A percentile compares a stretch with the other conserved stretches of the same genome.
Conservation (phyloP, 2,329 filamentous ascomycete species). For the Atkinsonella texensis region DNA sequence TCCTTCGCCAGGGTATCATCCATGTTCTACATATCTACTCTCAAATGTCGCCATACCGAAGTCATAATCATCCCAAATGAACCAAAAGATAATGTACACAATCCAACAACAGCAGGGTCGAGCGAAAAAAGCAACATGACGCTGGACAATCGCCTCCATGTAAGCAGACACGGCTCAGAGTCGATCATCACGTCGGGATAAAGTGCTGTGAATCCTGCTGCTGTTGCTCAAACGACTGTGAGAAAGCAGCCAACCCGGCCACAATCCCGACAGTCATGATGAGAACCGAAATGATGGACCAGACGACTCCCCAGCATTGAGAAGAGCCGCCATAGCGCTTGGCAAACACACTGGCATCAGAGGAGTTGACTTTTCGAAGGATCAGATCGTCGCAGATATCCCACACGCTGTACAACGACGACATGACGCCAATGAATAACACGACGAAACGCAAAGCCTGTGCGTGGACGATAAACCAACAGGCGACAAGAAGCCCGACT, state of each 20-base stretch:
- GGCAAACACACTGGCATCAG: slow-evolving; percentile 69
- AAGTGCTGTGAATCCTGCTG: slow-evolving; percentile 57
- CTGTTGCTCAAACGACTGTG: slow-evolving; percentile 56
- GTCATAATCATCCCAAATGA: too few relatives aligned
- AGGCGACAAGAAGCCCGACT: slow-evolving; percentile 57
- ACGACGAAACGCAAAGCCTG: slow-evolving; percentile 63
- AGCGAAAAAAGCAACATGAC: background rate
- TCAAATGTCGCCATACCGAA: too few relatives aligned
- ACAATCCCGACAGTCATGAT: slow-evolving; percentile 66
- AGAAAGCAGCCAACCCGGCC: slow-evolving; percentile 66
- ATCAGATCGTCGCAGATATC: slow-evolving; percentile 79
- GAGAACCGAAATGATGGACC: slow-evolving; percentile 58
- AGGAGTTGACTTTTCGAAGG: slow-evolving; percentile 66
- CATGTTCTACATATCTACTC: too few relatives aligned
- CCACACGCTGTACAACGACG: slow-evolving; percentile 68
- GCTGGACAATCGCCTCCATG: background rate
- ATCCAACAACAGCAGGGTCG: too few relatives aligned
- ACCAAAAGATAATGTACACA: too few relatives aligned
- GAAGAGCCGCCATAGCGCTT: slow-evolving; percentile 67
- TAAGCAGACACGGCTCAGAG: background rate
- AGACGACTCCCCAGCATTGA: slow-evolving; percentile 70
- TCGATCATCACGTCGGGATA: slow-evolving; percentile 32
- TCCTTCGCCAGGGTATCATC: too few relatives aligned
- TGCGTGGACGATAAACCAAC: slow-evolving; percentile 71
- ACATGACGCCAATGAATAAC: slow-evolving; percentile 76